Evolutionary conservation across 495 filamentous ascomycete species (phyloP).

Genomic region (Pyronema domesticum): DNA sequence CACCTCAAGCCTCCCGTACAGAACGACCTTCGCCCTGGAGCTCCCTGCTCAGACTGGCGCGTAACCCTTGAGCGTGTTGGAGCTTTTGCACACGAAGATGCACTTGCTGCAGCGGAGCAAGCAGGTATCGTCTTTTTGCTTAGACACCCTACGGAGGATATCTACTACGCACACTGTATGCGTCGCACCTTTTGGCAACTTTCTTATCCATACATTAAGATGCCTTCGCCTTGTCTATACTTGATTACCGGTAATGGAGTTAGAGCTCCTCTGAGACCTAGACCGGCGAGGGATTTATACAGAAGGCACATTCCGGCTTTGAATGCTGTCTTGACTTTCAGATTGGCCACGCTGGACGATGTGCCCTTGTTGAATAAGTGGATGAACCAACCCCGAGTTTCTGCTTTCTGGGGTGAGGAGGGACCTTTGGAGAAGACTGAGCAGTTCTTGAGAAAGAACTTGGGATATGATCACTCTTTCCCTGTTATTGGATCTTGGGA

Average conservation of each 20-base stretch:
- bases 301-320: conserved; percentile 68
- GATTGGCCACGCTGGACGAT: conserved; percentile 42
- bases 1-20: conserved; percentile 39
- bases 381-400: conserved; percentile 78
- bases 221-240: conserved; percentile 30
- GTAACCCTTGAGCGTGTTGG: conserved; percentile 46
- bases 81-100: conserved; percentile 6
- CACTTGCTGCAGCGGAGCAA: conserved; percentile 10
- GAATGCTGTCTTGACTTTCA: conserved; percentile 72
- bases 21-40: conserved; percentile 29
- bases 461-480: conserved; percentile 58
- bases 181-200: conserved; percentile 75
- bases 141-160: conserved; percentile 3
- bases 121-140: conserved; percentile 13
- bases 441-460: conserved; percentile 43
- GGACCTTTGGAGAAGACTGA: conserved; percentile 43
- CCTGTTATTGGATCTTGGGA: conserved; percentile 90
- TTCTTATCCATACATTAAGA: conserved; percentile 56
- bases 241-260: conserved; percentile 51
- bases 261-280: conserved; percentile 74
- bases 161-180: neutral
- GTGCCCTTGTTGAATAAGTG: conserved; percentile 64
- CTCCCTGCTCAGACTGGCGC: conserved; percentile 71
- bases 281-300: conserved; percentile 83
- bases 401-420: conserved; percentile 60